Conservation (phyloP, 768 basidiomycete genomes). For the Kwoniella pini region DNA sequence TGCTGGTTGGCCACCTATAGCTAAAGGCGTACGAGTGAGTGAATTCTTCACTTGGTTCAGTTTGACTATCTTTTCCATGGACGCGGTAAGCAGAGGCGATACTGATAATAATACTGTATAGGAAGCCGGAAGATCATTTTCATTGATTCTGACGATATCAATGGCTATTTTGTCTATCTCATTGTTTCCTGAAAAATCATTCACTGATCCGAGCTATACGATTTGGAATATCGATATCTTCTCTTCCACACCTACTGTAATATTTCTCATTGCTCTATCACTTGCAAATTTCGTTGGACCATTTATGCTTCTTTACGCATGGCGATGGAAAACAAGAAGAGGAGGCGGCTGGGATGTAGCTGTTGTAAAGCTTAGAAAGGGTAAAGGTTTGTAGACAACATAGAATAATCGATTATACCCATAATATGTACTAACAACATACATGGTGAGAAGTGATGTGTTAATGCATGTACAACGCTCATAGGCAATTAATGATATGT, state of each 20-base stretch:
- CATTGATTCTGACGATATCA: conserved; percentile 35
- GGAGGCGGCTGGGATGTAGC: conserved; percentile 49
- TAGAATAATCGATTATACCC: background rate
- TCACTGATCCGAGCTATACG: background rate
- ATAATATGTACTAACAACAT: background rate
- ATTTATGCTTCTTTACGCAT: conserved; percentile 38
- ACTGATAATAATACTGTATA: background rate
- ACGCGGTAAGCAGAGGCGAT: too few relatives aligned
- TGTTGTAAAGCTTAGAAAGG: conserved; percentile 34
- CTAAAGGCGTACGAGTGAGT: conserved; percentile 45
- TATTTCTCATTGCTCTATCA: conserved; percentile 20
- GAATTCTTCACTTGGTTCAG: background rate
- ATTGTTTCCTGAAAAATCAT: conserved; percentile 22
- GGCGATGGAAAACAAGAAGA: conserved; percentile 48
- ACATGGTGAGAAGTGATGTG: background rate
- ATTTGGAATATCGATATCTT: background rate
- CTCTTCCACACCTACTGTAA: conserved; percentile 20
- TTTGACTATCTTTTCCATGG: too few relatives aligned
- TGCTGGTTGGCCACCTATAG: conserved; percentile 46
- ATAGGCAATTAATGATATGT: background rate
- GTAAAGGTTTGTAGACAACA: background rate
- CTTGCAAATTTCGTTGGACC: conserved; percentile 40
- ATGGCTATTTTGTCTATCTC: conserved; percentile 32
- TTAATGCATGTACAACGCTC: conserved; percentile 8
- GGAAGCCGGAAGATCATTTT: conserved; percentile 41